Base-by-base conservation (phyloP, 306 rosid genomes). In the Lagenaria siceraria region DNA sequence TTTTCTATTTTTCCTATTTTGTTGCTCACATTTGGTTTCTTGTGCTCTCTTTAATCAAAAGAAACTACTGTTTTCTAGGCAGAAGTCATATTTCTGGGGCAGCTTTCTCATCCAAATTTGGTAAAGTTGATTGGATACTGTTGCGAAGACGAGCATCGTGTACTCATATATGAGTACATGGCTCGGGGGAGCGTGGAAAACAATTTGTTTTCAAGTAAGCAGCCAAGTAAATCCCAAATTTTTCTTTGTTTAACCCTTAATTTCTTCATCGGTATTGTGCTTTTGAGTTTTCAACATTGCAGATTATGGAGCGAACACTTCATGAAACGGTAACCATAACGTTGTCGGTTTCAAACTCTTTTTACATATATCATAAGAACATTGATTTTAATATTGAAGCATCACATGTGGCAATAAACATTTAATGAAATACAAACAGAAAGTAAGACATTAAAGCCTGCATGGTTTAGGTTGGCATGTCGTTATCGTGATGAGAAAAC, bases 41-140 rank as follows among this genome's bases (percentile, higher is more conserved):
- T 40, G 43, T 61, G 71, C 70, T 25, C 31, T 80, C 35, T 55
- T 31, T 58, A n/a, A 82, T 73, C 72, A 33, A 80, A 72, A 54
- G 68, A 81, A 1, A 81, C 72, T 33, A 48, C 81, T 83, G 85
- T 24, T 87, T 87, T 89, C 24, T 82, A 96, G 99, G 99, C 98
- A 85, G 99, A 96, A 85, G 99, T 96, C 72, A 92, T 96, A 85
- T 96, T 96, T 86, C 86, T 92, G 88, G 99, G 99, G 83, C 97
- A 96, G 88, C 98, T 92, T 80, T 96, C 99, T 58, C 99, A 92
- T 89, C 97, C 98, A 52, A 96, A 96, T 87, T 84, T 96, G 83
- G 99, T 96, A 0, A 91, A 96, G 78, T 87, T 96, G 79, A 80
- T 96, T 55, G 99, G 99, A 81, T 96, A 96, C 76, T 96, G 99